Evolutionary conservation across 108 stramenopile genomes (phyloP), one percentile per base, ranked within the genome.

Genomic region (Cyclotella sp.): DNA sequence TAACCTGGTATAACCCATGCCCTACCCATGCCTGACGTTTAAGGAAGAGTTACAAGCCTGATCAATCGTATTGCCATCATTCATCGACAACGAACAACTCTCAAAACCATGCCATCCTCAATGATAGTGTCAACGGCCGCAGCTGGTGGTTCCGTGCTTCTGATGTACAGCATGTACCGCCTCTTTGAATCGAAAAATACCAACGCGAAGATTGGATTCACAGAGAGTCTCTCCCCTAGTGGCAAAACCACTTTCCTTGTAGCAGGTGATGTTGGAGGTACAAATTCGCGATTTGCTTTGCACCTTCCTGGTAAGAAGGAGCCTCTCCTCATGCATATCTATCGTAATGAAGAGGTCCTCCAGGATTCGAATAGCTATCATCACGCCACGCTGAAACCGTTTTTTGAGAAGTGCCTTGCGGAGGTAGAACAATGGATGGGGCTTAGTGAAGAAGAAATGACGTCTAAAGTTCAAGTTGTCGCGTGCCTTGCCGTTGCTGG

Each of bases 401-500:
- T 91, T 68, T 72, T 94, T 29, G 68, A 89, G 46, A 72, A 85
- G 40, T 88, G 87, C 51, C 87, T 90, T 85, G 79, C 75, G 26
- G 81, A 82, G 39, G 78, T 71, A 14, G 68, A 76, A 14, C 46
- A 76, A 12, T 71, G 78, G 78, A 76, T 73, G 81, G 65, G 67
- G 11, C 15, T 73, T 27, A 72, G 69, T 45, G 66, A 41, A 46
- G 61, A 63, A 10, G 76, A 64, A 18, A 61, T 80, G 46, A 52
- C 49, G 39, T 55, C 53, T 27, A 46, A 61, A 30, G 30, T 82
- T 19, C 58, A 81, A 60, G 87, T 90, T 59, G 77, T 94, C 19
- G 93, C 87, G 0, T 97, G 95, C 72, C 67, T 99, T 58, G 98
- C 98, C 28, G 84, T 89, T 63, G 98, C 98, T 21, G 98, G 98